Base-by-base conservation (phyloP, 2,329 filamentous ascomycete species). In the Claviceps sorghi region DNA sequence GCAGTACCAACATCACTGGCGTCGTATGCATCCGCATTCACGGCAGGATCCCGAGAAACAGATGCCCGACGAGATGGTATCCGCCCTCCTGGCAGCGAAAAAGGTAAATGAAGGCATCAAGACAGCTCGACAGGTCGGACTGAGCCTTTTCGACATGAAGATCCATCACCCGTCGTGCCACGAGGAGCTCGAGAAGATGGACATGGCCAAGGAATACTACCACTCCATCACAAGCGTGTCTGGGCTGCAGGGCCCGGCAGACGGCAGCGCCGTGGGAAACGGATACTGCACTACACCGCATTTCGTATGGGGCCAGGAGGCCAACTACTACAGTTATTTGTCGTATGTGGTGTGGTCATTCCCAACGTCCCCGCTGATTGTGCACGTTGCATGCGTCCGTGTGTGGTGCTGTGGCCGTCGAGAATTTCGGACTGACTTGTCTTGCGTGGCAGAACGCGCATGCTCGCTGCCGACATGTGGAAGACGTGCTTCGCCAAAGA, bases 381-480 rank as follows among this genome's bases (percentile, higher is more conserved):
- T 13, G 13, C 34, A 36, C 34, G 13, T n/a, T n/a, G 5, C 15
- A n/a, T 38, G 5, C 36, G 5, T 15, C 34, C 15, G 15, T n/a
- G 36, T 6, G 36, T 38, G 15, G 36, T n/a, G 36, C 17, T 8
- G 17, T 38, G 36, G 36, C 17, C 13, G 34, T 36, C 34, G 34
- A n/a, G 36, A 38, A 5, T 38, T 7, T 8, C 5, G 26, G 36
- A 38, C 36, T n/a, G 36, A 38, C 36, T 26, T 26, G 26, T 26
- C 26, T 26, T 6, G 15, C n/a, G 36, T 38, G 36, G 5, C 17
- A n/a, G 17, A 7, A 38, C 15, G 36, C 36, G 50, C 15, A 51
- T 54, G 8, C 46, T 52, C 11, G 36, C 50, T 5, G 50, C 45
- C 7, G 50, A 52, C 49, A 50, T 51, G 29, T 50, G 49, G 46